Evolutionary conservation across 139 green algal genomes (phyloP).

Genomic region (Coelastrella sp.): DNA sequence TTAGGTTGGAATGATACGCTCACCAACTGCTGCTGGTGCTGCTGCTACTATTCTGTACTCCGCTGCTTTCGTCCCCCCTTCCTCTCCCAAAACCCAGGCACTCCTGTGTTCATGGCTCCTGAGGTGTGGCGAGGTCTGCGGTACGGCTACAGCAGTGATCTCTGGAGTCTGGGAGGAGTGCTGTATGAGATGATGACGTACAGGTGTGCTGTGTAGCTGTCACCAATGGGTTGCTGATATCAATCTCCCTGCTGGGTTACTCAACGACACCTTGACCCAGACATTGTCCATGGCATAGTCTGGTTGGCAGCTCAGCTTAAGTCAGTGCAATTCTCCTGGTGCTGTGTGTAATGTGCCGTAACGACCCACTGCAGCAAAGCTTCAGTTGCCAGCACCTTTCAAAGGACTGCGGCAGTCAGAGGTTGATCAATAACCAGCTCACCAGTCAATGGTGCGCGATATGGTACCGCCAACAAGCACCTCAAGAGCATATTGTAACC

Average conservation of each 20-base stretch:
- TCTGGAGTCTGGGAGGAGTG: slow-evolving; percentile 77
- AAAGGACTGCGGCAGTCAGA: too few relatives aligned
- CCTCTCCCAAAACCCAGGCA: not conserved
- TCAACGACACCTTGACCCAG: not conserved
- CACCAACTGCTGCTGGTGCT: not conserved
- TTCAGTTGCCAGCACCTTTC: too few relatives aligned
- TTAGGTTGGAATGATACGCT: not conserved
- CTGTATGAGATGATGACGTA: slow-evolving; percentile 81
- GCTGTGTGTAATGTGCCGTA: not conserved
- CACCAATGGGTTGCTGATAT: not conserved
- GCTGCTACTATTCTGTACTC: not conserved
- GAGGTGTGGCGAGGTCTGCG: slow-evolving; percentile 73
- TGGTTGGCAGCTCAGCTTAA: not conserved
- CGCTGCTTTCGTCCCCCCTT: not conserved
- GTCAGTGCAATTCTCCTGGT: not conserved
- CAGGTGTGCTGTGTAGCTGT: slow-evolving; percentile 32
- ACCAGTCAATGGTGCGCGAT: too few relatives aligned
- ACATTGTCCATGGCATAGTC: too few relatives aligned
- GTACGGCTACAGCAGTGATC: slow-evolving; percentile 72
- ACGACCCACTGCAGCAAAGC: too few relatives aligned
- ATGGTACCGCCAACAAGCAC: too few relatives aligned
- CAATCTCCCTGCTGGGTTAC: not conserved
- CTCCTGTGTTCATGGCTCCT: slow-evolving; percentile 53
- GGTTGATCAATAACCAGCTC: too few relatives aligned
- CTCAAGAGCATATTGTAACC: too few relatives aligned